Base-by-base conservation (phyloP, 2,329 filamentous ascomycete genomes). In the Scolecobasidium constrictum region DNA sequence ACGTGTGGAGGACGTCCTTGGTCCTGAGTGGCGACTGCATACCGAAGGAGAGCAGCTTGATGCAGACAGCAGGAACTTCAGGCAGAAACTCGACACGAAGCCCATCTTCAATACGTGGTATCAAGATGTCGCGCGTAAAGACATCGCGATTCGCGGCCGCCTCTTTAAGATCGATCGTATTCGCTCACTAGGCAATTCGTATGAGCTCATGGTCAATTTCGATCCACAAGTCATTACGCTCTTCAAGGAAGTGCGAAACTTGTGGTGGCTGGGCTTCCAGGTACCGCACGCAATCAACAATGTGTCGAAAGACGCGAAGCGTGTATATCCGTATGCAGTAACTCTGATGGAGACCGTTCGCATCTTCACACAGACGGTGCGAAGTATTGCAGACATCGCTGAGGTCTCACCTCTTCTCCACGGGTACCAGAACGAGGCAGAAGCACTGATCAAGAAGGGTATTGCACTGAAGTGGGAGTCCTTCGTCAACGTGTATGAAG, bases 311-410 rank as follows among this genome's bases (percentile, higher is more conserved):
- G 92, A 98, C 59, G 93, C 92, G n/a, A 94, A 95, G 64, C 78
- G 92, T 42, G 92, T 98, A 3, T 99, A 99, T 54, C 92, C 92
- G 0, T 98, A 93, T 56, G 92, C 93, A 18, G 88, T 98, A 50
- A 96, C 88, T 56, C 67, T 99, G 51, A 98, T 98, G 87, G 92
- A 99, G 65, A 96, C 87, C 55, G 86, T 96, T n/a, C 78, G 88
- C 46, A 96, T 87, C 0, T 82, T 94, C 49, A 77, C 86, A 2
- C 90, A 96, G 62, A 95, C 87, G 0, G 81, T 83, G 52, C 80
- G 86, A 21, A 78, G 84, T 40, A 93, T 98, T 46, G 71, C 78
- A 15, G 77, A 83, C 43, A 90, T 98, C 85, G 76, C 81, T 9
- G 84, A 90, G 50, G 87, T 95, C 45, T 78, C 87, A 1, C 81